Evolutionary conservation across 176 grass and related monocot species (phyloP).

Genomic region (Hyparrhenia diplandra): DNA sequence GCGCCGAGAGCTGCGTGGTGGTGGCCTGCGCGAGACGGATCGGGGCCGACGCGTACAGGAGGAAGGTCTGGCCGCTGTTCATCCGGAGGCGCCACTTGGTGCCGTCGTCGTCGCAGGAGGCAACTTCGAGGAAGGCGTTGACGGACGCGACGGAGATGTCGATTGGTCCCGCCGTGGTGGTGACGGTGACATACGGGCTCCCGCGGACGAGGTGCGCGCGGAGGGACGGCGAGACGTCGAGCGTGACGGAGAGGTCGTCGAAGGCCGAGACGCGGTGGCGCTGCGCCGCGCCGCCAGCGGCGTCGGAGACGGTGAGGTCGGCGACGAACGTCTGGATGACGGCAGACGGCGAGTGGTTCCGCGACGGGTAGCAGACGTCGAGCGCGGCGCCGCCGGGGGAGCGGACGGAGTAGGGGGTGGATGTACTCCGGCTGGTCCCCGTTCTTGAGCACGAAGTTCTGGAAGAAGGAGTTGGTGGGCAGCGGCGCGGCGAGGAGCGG

Average conservation of each 20-base stretch:
- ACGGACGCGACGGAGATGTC: conserved; percentile 67
- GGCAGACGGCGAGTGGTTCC: conserved; percentile 51
- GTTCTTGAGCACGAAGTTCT: conserved; percentile 88
- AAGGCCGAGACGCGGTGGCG: conserved; percentile 57
- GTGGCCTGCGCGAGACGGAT: conserved; percentile 38
- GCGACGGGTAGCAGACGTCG: conserved; percentile 66
- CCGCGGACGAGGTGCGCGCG: conserved; percentile 79
- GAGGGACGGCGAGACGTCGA: conserved; percentile 67
- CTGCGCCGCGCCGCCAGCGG: neutral
- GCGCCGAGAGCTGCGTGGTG: conserved; percentile 47
- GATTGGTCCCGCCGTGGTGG: conserved; percentile 31
- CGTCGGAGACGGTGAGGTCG: conserved; percentile 69
- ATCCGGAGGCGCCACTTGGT: conserved; percentile 75
- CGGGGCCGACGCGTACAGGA: conserved; percentile 72
- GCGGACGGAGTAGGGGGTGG: conserved; percentile 82
- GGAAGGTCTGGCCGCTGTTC: conserved; percentile 93
- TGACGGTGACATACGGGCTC: conserved; percentile 71
- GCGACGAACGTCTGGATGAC: conserved; percentile 81
- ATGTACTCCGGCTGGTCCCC: conserved; percentile 96
- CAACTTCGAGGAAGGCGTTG: conserved; percentile 63
- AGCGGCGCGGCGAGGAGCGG: conserved; percentile 66
- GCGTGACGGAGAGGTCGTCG: conserved; percentile 87
- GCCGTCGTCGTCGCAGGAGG: conserved; percentile 30
- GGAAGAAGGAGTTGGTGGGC: conserved; percentile 97
- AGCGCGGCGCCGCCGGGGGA: conserved; percentile 45